Conservation (phyloP, 2,329 filamentous ascomycete species). For the Aspergillus pseudoviridinutans region DNA sequence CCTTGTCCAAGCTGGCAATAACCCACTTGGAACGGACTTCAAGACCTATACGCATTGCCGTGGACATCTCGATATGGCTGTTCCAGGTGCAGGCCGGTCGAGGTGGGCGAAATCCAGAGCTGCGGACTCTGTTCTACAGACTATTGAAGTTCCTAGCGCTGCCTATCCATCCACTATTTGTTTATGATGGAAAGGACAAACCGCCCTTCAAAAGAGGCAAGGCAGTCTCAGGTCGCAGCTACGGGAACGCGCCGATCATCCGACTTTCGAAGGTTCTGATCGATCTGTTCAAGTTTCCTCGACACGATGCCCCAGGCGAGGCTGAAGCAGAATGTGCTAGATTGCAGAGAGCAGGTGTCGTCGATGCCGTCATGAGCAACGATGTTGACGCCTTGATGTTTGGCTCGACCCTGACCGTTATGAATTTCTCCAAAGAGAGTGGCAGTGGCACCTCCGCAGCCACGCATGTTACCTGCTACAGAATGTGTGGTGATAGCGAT, state of each 20-base stretch:
- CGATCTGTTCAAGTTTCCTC: conserved; percentile 76
- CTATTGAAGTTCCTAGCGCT: conserved; percentile 71
- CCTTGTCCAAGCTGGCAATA: conserved; percentile 76
- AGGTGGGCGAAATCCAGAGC: conserved; percentile 83
- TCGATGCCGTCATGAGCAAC: conserved; percentile 91
- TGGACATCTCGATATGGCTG: conserved; percentile 96
- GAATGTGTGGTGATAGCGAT: conserved; percentile 37
- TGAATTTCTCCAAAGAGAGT: conserved; percentile 77
- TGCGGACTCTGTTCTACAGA: conserved; percentile 90
- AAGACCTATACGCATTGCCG: conserved; percentile 76
- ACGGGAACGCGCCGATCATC: conserved; percentile 62
- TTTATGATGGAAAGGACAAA: conserved; percentile 84
- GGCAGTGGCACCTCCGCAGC: conserved; percentile 58
- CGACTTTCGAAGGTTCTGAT: conserved; percentile 80
- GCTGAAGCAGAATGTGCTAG: conserved; percentile 94
- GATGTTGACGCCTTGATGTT: conserved; percentile 99
- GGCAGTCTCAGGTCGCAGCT: conserved; percentile 45
- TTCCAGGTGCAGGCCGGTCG: conserved; percentile 85
- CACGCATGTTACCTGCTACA: conserved; percentile 83
- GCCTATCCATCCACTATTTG: conserved; percentile 82
- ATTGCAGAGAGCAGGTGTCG: conserved; percentile 73
- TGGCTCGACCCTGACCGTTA: conserved; percentile 72
- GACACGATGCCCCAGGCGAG: conserved; percentile 86
- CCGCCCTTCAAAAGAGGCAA: conserved; percentile 87
- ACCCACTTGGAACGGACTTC: conserved; percentile 67